Evolutionary conservation across 2,329 filamentous ascomycete species (phyloP).

Genomic region (Exophiala alcalophila): DNA sequence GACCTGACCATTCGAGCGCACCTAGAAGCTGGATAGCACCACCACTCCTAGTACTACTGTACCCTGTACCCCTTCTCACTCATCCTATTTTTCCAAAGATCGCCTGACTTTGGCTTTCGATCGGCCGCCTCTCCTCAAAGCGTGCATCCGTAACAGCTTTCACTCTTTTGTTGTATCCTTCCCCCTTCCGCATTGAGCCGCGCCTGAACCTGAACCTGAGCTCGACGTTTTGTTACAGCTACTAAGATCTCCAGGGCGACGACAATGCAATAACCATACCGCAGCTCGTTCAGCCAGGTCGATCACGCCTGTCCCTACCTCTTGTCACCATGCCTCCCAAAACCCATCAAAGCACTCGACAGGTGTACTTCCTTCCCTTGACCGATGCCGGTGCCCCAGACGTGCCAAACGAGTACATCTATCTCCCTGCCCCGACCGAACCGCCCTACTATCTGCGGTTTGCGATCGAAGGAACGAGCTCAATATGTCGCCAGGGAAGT

Average conservation of each 20-base stretch:
- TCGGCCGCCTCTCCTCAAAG: no score
- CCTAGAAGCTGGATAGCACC: no score
- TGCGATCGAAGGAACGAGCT: slow-evolving; percentile 49
- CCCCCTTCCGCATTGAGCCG: no score
- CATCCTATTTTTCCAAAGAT: no score
- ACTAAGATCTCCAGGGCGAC: no score
- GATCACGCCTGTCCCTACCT: background rate
- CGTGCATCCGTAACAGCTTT: background rate
- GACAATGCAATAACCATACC: slow-evolving; percentile 18
- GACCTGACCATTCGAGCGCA: no score
- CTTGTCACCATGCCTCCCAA: slow-evolving; percentile 25
- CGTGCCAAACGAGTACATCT: slow-evolving; percentile 85
- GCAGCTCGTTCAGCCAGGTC: background rate
- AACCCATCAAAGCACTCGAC: slow-evolving; percentile 29
- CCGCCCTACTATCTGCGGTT: slow-evolving; percentile 56
- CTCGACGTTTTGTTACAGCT: no score
- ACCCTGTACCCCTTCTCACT: no score
- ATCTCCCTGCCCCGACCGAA: slow-evolving; percentile 74
- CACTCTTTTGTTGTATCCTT: slow-evolving; percentile 5
- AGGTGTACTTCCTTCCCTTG: slow-evolving; percentile 84
- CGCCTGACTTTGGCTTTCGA: no score
- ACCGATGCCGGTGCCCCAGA: slow-evolving; percentile 91
- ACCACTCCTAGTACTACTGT: no score
- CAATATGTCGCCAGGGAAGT: slow-evolving; percentile 89
- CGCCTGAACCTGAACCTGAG: no score